These are phyloP conservation scores for Theobroma cacao DNA, from an alignment of 345 rosid species.

Conservation along the genomic window DNA sequence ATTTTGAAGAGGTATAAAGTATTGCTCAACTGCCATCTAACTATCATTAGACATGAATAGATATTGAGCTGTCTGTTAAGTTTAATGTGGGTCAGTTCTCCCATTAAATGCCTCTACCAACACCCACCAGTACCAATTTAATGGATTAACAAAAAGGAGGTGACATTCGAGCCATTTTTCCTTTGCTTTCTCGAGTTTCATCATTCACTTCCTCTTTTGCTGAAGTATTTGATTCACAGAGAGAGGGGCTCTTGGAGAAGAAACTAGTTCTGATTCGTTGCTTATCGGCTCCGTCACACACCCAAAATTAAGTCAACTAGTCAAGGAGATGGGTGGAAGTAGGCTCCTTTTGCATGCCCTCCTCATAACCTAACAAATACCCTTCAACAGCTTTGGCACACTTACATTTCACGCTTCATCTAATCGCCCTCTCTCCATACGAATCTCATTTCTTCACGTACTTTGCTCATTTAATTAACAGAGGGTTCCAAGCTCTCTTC, in stretches of 20 bases:
- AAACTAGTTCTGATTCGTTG: neutral
- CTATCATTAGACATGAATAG: neutral
- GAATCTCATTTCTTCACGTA: neutral
- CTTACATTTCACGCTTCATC: neutral
- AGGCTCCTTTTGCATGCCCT: neutral
- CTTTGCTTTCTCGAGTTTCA: neutral
- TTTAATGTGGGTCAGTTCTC: constrained; percentile 19
- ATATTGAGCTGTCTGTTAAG: neutral
- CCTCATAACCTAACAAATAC: neutral
- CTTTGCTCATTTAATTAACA: too few relatives aligned
- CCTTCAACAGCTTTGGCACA: neutral
- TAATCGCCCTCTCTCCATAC: neutral
- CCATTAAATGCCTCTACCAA: constrained; percentile 43
- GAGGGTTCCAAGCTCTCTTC: too few relatives aligned
- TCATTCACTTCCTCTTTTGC: neutral
- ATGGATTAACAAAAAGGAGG: neutral
- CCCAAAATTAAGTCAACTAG: neutral
- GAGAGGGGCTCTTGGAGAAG: neutral
- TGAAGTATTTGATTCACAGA: neutral
- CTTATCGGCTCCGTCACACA: neutral
- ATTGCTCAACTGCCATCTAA: neutral
- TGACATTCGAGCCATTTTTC: neutral
- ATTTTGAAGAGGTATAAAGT: too few relatives aligned
- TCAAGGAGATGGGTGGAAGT: neutral
- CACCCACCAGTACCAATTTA: constrained; percentile 24